A percentile compares a stretch with the other conserved stretches of the same genome.
These are phyloP conservation scores for Spatholobus suberectus DNA, from an alignment of 306 rosid genomes.

Conservation along the genomic window DNA sequence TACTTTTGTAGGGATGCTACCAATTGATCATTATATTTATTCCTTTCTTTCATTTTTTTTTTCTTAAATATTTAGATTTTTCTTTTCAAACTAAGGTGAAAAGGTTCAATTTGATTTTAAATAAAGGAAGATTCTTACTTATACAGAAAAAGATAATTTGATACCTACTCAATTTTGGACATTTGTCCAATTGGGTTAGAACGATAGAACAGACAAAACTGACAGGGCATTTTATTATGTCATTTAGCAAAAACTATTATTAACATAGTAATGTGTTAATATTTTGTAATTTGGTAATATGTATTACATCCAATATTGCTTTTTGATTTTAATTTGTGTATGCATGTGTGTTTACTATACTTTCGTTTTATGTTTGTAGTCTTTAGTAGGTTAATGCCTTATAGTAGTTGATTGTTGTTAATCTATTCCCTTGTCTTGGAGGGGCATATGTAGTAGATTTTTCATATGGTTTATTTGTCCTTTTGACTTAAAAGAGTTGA, in stretches of 20 bases:
- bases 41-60: conserved; percentile 23
- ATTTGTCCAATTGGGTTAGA: background rate
- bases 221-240: background rate
- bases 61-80: background rate
- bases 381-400: background rate
- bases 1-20: conserved; percentile 2
- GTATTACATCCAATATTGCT: background rate
- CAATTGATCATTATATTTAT: conserved; percentile 29
- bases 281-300: background rate
- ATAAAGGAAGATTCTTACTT: background rate
- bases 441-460: background rate
- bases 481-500: background rate
- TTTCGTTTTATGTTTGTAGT: background rate
- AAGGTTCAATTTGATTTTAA: background rate
- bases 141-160: background rate
- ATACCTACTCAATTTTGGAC: background rate
- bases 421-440: background rate
- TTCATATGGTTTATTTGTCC: background rate
- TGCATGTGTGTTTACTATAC: background rate
- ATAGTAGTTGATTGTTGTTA: background rate
- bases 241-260: background rate
- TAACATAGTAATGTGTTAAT: background rate
- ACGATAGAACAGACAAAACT: background rate
- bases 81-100: background rate
- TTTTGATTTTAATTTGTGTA: background rate